Evolutionary conservation across 2,329 filamentous ascomycete genomes (phyloP).

Genomic region (Colletotrichum sp.): DNA sequence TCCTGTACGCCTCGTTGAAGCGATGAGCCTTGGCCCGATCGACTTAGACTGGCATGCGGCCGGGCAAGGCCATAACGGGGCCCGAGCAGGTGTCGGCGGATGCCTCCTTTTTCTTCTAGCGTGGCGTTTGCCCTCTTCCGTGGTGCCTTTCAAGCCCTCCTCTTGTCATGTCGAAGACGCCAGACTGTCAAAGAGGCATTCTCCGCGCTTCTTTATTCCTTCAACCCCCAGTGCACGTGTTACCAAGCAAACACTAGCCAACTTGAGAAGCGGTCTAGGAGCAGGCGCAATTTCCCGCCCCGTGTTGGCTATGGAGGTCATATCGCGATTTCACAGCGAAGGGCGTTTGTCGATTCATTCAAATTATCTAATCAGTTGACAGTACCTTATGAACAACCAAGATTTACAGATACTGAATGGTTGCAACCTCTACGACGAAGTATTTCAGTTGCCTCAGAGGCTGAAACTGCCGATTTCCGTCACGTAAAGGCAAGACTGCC

Average conservation of each 20-base stretch:
- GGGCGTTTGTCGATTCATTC: background rate
- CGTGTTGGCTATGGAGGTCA: background rate
- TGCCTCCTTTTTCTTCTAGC: slow-evolving; percentile 3
- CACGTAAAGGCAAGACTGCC: background rate
- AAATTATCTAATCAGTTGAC: background rate
- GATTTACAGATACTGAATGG: background rate
- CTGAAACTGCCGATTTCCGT: slow-evolving; percentile 9
- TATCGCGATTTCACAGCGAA: background rate
- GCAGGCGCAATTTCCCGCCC: slow-evolving; percentile 1
- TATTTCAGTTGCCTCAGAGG: background rate
- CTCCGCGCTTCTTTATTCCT: background rate
- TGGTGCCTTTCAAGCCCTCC: background rate
- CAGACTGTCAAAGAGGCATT: background rate
- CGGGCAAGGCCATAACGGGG: background rate
- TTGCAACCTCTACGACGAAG: background rate
- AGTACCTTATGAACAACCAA: background rate
- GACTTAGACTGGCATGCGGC: background rate
- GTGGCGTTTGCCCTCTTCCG: background rate
- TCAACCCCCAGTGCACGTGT: background rate
- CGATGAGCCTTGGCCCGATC: background rate
- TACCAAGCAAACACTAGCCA: background rate
- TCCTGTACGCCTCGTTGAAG: background rate
- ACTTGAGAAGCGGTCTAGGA: background rate
- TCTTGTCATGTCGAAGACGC: background rate
- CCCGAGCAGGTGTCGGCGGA: background rate